These are phyloP conservation scores for Acanthamoeba polyphaga DNA, from an alignment of 208 protist species.

Conservation along the genomic window DNA sequence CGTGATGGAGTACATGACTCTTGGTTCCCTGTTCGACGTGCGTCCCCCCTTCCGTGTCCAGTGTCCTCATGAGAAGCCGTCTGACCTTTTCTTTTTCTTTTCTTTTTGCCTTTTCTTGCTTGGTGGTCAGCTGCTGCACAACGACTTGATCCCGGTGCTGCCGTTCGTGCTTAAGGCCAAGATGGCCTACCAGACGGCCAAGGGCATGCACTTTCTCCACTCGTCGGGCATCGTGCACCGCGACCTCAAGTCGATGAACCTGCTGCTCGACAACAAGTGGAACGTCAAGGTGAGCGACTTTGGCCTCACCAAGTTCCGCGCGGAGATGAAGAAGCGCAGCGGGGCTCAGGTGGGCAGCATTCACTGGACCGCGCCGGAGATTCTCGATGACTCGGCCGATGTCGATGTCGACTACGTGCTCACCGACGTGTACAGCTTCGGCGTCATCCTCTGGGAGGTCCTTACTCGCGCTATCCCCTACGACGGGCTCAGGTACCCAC, in stretches of 20 bases:
- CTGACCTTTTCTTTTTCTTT: not conserved
- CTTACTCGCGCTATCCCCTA: not conserved
- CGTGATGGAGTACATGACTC: constrained; percentile 40
- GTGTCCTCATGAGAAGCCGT: not conserved
- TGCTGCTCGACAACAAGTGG: not conserved
- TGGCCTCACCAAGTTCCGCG: constrained; percentile 32
- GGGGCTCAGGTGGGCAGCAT: not conserved
- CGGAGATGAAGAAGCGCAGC: not conserved
- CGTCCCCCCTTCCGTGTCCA: not conserved
- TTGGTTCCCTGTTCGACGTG: constrained; percentile 5
- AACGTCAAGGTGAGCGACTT: constrained; percentile 31
- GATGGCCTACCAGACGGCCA: constrained; percentile 38
- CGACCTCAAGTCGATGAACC: not conserved
- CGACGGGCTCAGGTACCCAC: not conserved
- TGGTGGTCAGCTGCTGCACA: not conserved
- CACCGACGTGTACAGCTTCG: constrained; percentile 34
- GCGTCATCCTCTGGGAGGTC: constrained; percentile 20
- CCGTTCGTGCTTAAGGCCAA: constrained; percentile 12
- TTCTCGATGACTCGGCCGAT: not conserved
- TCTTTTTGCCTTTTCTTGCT: not conserved
- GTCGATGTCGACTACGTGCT: not conserved
- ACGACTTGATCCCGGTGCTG: not conserved
- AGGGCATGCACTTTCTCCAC: constrained; percentile 54
- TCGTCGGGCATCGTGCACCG: not conserved
- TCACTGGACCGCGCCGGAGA: constrained; percentile 14